phyloP scores from a whole-genome alignment of 2,329 filamentous ascomycete species.

The Coniella lustricola region DNA sequence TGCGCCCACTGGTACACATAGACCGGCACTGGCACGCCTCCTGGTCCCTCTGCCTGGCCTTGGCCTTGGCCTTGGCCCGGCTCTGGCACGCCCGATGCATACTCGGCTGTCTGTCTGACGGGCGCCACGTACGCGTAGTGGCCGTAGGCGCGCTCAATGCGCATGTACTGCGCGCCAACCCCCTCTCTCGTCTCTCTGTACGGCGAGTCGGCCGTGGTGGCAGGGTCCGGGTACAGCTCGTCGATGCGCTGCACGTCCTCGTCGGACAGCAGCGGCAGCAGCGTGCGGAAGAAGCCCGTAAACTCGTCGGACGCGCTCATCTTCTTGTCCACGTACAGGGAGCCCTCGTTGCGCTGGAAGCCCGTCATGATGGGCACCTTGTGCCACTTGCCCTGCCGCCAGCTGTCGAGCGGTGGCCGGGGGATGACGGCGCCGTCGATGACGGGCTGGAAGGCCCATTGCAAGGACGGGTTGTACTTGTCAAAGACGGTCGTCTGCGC shows the following conservation, averaged over 20 bases:
- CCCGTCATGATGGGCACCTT: constrained; percentile 34
- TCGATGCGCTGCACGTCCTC: constrained; percentile 29
- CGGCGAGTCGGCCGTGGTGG: constrained; percentile 22
- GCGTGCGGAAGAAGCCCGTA: constrained; percentile 29
- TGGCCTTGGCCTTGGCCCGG: background rate
- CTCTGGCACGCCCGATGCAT: constrained; percentile 25
- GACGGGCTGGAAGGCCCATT: constrained; percentile 49
- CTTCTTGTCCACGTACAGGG: constrained; percentile 33
- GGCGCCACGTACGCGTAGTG: constrained; percentile 49
- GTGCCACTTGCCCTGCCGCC: constrained; percentile 23
- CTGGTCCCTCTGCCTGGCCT: background rate
- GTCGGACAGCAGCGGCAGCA: constrained; percentile 31
- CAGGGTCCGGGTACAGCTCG: constrained; percentile 34
- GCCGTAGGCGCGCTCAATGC: constrained; percentile 46
- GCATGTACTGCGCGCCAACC: constrained; percentile 46
- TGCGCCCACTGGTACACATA: constrained; percentile 50
- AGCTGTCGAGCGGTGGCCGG: constrained; percentile 22
- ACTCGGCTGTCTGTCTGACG: constrained; percentile 41
- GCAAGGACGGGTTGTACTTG: constrained; percentile 28
- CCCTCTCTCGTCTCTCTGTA: constrained; percentile 32
- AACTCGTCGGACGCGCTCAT: constrained; percentile 29
- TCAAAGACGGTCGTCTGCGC: constrained; percentile 29
- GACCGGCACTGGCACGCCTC: constrained; percentile 34
- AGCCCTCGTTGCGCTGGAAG: constrained; percentile 36
- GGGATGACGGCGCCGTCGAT: constrained; percentile 30